phyloP scores from a whole-genome alignment of 371 early-diverging fungal genomes.

The Mortierella sp. region DNA sequence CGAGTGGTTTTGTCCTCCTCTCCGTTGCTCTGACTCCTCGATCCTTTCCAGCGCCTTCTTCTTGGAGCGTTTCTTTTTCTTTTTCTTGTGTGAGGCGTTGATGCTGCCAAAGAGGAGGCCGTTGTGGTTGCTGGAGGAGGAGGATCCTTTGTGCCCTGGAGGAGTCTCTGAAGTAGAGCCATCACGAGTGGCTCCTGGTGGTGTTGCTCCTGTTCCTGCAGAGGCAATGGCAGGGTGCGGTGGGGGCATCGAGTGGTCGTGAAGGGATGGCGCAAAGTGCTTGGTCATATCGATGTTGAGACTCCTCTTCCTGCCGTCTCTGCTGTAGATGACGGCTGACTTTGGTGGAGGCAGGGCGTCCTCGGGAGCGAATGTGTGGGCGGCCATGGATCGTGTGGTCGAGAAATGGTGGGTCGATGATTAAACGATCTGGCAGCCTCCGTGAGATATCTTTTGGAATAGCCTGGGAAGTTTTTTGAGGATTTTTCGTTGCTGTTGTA shows the following conservation, averaged over 20 bases:
- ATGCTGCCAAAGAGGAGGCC: conserved; percentile 10
- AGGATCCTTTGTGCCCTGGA: conserved; percentile 6
- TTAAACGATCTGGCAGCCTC: conserved; percentile 2
- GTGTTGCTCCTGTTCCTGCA: conserved; percentile 9
- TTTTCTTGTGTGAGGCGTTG: conserved; percentile 47
- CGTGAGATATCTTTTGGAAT: background rate
- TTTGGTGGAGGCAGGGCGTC: conserved; percentile 58
- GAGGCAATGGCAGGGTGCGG: conserved; percentile 17
- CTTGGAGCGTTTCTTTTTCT: conserved; percentile 58
- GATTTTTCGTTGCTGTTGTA: background rate
- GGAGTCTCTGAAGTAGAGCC: background rate
- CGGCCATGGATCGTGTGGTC: conserved; percentile 37
- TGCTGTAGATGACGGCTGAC: conserved; percentile 62
- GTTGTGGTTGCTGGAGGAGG: conserved; percentile 15
- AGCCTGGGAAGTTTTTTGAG: conserved; percentile 7
- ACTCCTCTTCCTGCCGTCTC: conserved; percentile 62
- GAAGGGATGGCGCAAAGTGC: conserved; percentile 35
- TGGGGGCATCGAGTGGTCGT: conserved; percentile 33
- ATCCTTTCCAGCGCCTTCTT: conserved; percentile 40
- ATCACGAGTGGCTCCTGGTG: conserved; percentile 8
- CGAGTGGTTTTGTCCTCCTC: conserved; percentile 25
- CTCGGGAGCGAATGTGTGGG: conserved; percentile 58
- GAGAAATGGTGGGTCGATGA: background rate
- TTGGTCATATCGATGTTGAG: conserved; percentile 60
- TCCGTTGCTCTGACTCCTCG: conserved; percentile 32